Base-by-base conservation (phyloP, 148 eudicot genomes). In the Silene uniflora region DNA sequence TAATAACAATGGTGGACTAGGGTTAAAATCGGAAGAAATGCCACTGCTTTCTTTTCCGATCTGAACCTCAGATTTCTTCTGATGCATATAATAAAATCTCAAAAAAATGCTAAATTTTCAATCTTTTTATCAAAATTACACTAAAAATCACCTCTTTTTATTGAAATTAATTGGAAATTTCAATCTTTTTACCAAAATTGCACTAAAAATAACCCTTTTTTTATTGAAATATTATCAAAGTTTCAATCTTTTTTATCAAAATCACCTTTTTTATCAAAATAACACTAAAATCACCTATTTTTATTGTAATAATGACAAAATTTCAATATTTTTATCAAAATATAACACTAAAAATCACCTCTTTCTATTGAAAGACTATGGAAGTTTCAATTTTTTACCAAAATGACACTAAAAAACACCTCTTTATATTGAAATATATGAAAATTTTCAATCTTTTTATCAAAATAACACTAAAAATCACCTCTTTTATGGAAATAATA, bases 31-130 rank as follows among this genome's bases (percentile, higher is more conserved):
- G 97, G 98, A 93, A 91, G 98, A 93, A 86, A 93, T 74, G 85
- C 97, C 91, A 76, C 85, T 88, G 95, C 98, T 93, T 86, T 91
- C 97, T 91, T 84, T 88, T 85, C 97, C 94, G 97, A 93, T 93
- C 86, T 93, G 98, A 76, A 86, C 87, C 86, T 93, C 98, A 35
- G 97, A 91, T 91, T 93, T 93, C 82, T 93, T 93, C 82, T 91
- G 92, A 93, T 91, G 98, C 98, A 93, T 93, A 80, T 83, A 89
- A 12, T 16, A 52, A 52, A 52, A 52, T 52, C 55, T 5, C 55
- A 49, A 49, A 2, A 49, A 49, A 49, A 49, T 49, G 14, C 3
- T 21, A 10, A 52, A 70, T 24, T 11, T 13, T 11, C 24, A 47
- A 49, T 10, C 35, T 69, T 69, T 13, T 52, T 52, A 52, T 4